Evolutionary conservation across 176 grass and related monocot species (phyloP).

Genomic region (Avena insularis): DNA sequence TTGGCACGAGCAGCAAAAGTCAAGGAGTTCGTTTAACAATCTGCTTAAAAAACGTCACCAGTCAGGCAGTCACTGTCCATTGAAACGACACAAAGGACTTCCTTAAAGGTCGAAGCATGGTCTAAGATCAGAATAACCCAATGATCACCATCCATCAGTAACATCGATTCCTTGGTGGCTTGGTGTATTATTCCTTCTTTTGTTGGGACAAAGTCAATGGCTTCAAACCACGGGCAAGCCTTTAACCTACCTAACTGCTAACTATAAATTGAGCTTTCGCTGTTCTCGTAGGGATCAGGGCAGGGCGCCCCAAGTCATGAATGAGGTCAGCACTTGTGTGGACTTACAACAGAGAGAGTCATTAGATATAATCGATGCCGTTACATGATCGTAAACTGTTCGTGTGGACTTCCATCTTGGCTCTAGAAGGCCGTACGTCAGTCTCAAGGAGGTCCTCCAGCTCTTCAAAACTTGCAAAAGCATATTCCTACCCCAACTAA

Average conservation of each 20-base stretch:
- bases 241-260: constrained; percentile 42
- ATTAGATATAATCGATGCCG: constrained; percentile 33
- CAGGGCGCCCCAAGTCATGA: background rate
- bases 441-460: constrained; percentile 9
- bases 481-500: constrained; percentile 58
- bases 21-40: constrained; percentile 50
- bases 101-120: background rate
- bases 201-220: constrained; percentile 34
- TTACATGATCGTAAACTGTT: constrained; percentile 3
- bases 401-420: background rate
- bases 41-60: background rate
- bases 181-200: background rate
- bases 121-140: constrained; percentile 39
- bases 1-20: constrained; percentile 37
- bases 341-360: background rate
- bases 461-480: constrained; percentile 31
- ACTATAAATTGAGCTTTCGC: constrained; percentile 18
- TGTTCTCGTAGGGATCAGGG: constrained; percentile 34
- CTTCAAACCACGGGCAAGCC: constrained; percentile 55
- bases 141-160: constrained; percentile 36
- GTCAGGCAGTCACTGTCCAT: background rate
- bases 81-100: constrained; percentile 29
- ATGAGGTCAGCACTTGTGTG: constrained; percentile 21
- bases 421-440: constrained; percentile 31
- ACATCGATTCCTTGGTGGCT: background rate